Percentiles rank a stretch among this genome's conserved stretches.
Conservation (phyloP, 2,329 filamentous ascomycete species). For the Alternaria sp. region DNA sequence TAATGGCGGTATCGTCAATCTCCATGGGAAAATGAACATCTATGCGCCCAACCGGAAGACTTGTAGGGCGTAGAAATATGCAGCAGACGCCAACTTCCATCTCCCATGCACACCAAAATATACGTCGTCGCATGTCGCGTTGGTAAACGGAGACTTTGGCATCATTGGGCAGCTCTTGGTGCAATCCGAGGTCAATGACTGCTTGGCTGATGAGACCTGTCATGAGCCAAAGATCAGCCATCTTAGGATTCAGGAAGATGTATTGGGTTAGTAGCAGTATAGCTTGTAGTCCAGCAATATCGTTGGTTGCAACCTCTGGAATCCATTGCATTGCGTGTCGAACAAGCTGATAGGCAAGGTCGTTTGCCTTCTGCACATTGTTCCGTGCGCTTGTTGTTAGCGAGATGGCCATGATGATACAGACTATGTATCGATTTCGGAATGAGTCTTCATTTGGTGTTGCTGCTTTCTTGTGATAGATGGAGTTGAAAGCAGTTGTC, state of each 20-base stretch:
- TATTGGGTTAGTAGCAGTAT: slow-evolving; percentile 46
- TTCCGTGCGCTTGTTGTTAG: slow-evolving; percentile 43
- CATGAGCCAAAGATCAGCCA: slow-evolving; percentile 47
- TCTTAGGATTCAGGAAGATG: slow-evolving; percentile 45
- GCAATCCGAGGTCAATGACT: slow-evolving; percentile 44
- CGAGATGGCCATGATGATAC: slow-evolving; percentile 48
- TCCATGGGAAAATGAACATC: slow-evolving; percentile 42
- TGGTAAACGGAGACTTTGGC: slow-evolving; percentile 32
- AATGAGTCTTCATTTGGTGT: slow-evolving; percentile 33
- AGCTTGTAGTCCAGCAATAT: slow-evolving; percentile 43
- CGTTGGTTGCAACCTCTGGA: slow-evolving; percentile 45
- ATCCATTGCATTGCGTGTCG: slow-evolving; percentile 47
- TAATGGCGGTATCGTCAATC: slow-evolving; percentile 44
- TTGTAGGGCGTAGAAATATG: slow-evolving; percentile 41
- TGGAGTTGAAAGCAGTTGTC: slow-evolving; percentile 41
- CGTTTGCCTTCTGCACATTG: slow-evolving; percentile 42
- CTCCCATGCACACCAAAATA: slow-evolving; percentile 49
- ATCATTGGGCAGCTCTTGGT: slow-evolving; percentile 45
- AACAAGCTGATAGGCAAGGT: slow-evolving; percentile 40
- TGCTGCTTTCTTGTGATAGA: slow-evolving; percentile 35
- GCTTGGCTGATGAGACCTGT: slow-evolving; percentile 47
- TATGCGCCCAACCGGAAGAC: slow-evolving; percentile 37
- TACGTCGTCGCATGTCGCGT: slow-evolving; percentile 46
- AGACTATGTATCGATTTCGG: slow-evolving; percentile 44
- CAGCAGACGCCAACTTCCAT: slow-evolving; percentile 47